Conservation (phyloP, 2,329 filamentous ascomycete genomes). For the Chaetothyriales sp. region DNA sequence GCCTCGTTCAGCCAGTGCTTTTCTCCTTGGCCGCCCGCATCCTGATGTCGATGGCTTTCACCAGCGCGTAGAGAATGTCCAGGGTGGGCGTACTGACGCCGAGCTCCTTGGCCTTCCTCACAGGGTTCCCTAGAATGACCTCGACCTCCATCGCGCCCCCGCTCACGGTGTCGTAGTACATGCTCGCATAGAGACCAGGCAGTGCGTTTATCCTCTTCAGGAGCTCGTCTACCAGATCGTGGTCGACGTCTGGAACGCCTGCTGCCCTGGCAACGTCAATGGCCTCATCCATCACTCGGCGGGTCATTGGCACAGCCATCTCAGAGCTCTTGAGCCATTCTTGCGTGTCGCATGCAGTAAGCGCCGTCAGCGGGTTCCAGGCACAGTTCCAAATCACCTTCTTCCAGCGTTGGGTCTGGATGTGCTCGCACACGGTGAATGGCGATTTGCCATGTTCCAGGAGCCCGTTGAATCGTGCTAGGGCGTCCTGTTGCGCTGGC, state of each 20-base stretch:
- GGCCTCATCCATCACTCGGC: constrained; percentile 29
- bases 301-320: constrained; percentile 26
- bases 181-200: constrained; percentile 29
- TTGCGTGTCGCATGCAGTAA: constrained; percentile 29
- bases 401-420: constrained; percentile 27
- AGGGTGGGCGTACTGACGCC: constrained; percentile 27
- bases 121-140: constrained; percentile 31
- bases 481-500: constrained; percentile 22
- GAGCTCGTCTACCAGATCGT: constrained; percentile 25
- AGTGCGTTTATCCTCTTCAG: constrained; percentile 27
- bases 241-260: constrained; percentile 23
- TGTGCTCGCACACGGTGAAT: constrained; percentile 22
- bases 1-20: neutral
- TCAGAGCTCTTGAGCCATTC: constrained; percentile 28
- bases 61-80: constrained; percentile 23
- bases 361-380: constrained; percentile 29
- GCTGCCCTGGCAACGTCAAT: constrained; percentile 27
- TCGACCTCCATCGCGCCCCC: constrained; percentile 33
- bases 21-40: constrained; percentile 1
- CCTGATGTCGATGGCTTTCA: constrained; percentile 11
- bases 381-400: constrained; percentile 30
- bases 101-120: constrained; percentile 26
- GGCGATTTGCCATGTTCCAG: constrained; percentile 29
- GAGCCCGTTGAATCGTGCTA: constrained; percentile 29
- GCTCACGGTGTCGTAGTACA: constrained; percentile 30